Evolutionary conservation across 2,329 filamentous ascomycete genomes (phyloP), one percentile per base, ranked within the genome.

Genomic region (Arthrobotrys entomopaga): DNA sequence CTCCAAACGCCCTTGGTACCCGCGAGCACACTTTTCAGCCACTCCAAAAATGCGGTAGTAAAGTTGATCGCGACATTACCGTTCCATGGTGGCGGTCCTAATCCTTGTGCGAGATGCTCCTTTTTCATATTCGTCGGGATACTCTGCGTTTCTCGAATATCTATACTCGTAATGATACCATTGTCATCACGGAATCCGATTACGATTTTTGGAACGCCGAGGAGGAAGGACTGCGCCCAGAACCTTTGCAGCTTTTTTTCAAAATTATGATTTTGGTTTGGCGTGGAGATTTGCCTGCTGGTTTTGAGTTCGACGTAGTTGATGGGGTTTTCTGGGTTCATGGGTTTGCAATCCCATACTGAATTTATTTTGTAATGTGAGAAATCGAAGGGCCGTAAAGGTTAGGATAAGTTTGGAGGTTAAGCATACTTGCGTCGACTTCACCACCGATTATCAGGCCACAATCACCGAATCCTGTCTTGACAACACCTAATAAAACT

Each of bases 221-320:
- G 88, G 1, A 99, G 85, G 80, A 97, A 99, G 0, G 91, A 96
- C 81, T 98, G 95, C 13, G 94, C 92, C 95, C 95, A 99, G 82
- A 94, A 97, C 79, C 96, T 96, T 82, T 96, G 87, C 64, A 98
- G 86, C 81, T 98, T 98, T 56, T 91, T 87, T 82, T 97, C 91
- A 80, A 94, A 97, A 76, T 88, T 90, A 19, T 89, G 82, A 79
- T 88, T 85, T 79, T 95, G 91, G 53, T 87, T 86, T 1, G 89
- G 85, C 73, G 86, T 86, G 59, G 85, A 84, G 57, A 94, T 89
- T 77, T 90, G 88, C 46, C 87, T 89, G n/a, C 88, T 88, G 0
- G 95, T 99, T 81, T 99, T 99, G 69, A 99, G 86, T 82, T 99
- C 95, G 34, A 98, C 90, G 91, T 93, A 99, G 79, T 94, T 92